Percentiles rank a stretch among this genome's conserved stretches.
These are phyloP conservation scores for Henningerozyma blattae DNA, from an alignment of 805 yeast genomes.

Conservation along the genomic window DNA sequence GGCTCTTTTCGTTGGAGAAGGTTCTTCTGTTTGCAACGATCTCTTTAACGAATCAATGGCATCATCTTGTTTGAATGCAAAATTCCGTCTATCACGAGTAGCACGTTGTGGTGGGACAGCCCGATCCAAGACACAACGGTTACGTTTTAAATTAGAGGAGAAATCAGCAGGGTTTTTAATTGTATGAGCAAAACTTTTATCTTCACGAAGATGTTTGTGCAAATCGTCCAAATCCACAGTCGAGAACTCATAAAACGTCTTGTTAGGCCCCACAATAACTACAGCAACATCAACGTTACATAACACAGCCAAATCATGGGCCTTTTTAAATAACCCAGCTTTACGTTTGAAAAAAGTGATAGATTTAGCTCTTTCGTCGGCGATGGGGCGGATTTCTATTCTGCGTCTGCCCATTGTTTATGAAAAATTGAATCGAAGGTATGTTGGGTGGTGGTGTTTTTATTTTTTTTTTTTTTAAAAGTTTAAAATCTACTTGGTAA, in stretches of 20 bases:
- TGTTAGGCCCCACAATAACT: conserved; percentile 70
- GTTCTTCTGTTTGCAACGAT: background rate
- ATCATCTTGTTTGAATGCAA: background rate
- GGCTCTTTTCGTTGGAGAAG: background rate
- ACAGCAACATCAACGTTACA: conserved; percentile 92
- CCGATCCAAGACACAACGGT: conserved; percentile 33
- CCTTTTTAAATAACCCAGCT: conserved; percentile 76
- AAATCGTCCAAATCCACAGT: conserved; percentile 54
- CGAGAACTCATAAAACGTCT: conserved; percentile 75
- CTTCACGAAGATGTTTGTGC: conserved; percentile 28
- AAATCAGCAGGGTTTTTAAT: conserved; percentile 53
- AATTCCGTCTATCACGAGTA: too few species aligned
- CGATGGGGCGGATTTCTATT: conserved; percentile 82
- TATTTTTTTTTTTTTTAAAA: conserved; percentile 1
- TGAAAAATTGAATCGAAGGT: background rate
- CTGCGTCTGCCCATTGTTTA: conserved; percentile 85
- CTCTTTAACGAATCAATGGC: background rate
- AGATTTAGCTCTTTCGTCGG: conserved; percentile 66
- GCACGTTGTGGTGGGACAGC: too few species aligned
- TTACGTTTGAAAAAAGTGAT: conserved; percentile 83
- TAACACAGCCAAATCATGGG: conserved; percentile 58
- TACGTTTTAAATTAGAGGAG: conserved; percentile 34
- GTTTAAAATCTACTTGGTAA: background rate
- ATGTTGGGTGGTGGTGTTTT: background rate
- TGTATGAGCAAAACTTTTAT: conserved; percentile 34